Evolutionary conservation across 2,329 filamentous ascomycete genomes (phyloP).

Genomic region (Thelonectria blattea): DNA sequence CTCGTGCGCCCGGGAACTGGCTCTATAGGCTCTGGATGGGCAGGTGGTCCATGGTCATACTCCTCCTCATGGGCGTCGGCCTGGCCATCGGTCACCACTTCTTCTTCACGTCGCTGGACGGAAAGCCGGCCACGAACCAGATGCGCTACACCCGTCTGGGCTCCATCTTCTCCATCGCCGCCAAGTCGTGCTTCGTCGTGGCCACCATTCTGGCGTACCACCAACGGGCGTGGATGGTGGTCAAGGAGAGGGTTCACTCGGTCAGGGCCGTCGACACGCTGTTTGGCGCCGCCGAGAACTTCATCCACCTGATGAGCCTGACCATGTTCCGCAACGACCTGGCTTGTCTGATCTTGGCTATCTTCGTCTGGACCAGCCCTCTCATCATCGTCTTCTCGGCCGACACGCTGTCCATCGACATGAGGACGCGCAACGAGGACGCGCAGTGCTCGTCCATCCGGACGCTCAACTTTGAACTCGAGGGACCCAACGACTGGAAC

Average conservation of each 20-base stretch:
- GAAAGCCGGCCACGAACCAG: neutral
- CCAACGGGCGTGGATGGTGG: neutral
- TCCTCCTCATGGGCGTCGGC: neutral
- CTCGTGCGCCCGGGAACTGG: neutral
- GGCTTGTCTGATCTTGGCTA: neutral
- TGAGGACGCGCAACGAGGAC: neutral
- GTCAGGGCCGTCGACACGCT: neutral
- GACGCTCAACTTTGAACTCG: neutral
- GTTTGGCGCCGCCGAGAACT: neutral
- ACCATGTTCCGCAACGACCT: neutral
- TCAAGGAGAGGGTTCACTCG: neutral
- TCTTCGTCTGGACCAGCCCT: neutral
- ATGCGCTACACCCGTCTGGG: neutral
- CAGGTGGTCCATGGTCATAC: neutral
- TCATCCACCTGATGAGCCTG: neutral
- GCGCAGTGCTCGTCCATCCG: neutral
- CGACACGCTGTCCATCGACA: neutral
- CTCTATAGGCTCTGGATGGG: neutral
- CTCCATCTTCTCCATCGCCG: neutral
- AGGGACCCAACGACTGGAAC: neutral
- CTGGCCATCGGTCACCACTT: neutral
- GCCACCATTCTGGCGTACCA: neutral
- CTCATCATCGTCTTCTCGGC: neutral
- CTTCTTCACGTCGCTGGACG: neutral
- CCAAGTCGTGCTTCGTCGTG: neutral